phyloP scores from a whole-genome alignment of 2,329 filamentous ascomycete genomes.

The Penicillium psychrosexuale region DNA sequence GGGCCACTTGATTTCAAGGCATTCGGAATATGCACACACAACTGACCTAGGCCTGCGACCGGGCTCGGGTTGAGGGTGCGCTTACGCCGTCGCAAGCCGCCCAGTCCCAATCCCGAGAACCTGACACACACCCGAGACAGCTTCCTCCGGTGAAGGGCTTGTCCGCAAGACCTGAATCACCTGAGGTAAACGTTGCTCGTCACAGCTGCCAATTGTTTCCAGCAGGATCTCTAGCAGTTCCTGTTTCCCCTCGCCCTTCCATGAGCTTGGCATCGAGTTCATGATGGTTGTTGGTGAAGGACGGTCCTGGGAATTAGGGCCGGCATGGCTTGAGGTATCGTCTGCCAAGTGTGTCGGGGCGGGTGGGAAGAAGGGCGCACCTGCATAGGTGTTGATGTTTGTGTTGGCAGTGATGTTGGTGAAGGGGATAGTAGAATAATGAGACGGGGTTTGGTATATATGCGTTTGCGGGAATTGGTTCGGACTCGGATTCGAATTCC shows the following conservation, averaged over 20 bases:
- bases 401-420: neutral
- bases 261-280: conserved; percentile 18
- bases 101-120: conserved; percentile 19
- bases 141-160: conserved; percentile 29
- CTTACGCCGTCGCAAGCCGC: neutral
- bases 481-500: neutral
- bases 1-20: neutral
- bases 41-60: neutral
- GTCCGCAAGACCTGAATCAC: conserved; percentile 29
- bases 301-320: neutral
- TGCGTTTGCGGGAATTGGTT: neutral
- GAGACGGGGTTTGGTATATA: neutral
- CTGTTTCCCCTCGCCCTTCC: conserved; percentile 26
- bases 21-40: neutral
- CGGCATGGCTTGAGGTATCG: neutral
- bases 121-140: conserved; percentile 26
- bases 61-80: neutral
- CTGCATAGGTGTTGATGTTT: neutral
- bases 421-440: conserved; percentile 3
- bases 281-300: conserved; percentile 5
- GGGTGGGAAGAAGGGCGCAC: neutral
- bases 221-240: conserved; percentile 26
- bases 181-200: conserved; percentile 24
- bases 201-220: conserved; percentile 28
- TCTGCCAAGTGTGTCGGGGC: neutral